A percentile compares a stretch with the other conserved stretches of the same genome.
phyloP scores from a whole-genome alignment of 2,329 filamentous ascomycete genomes.

The Helicocarpus griseus region DNA sequence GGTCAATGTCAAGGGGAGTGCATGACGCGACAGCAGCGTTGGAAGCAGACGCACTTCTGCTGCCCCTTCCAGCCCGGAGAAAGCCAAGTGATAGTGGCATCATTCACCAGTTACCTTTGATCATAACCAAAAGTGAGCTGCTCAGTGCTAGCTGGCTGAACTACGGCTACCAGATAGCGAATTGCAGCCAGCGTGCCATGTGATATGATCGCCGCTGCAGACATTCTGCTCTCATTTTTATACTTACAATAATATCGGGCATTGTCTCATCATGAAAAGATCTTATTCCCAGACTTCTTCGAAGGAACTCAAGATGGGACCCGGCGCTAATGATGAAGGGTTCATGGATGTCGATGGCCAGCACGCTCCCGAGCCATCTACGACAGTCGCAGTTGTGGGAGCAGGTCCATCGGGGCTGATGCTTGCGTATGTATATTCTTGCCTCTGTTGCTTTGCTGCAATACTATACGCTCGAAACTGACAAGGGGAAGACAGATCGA shows the following conservation, averaged over 20 bases:
- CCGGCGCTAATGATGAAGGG: conserved; percentile 20
- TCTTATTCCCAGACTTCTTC: conserved; percentile 9
- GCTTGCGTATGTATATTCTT: conserved; percentile 24
- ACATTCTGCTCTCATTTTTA: neutral
- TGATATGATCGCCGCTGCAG: neutral
- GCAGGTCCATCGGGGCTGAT: conserved; percentile 38
- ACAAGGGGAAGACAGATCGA: conserved; percentile 43
- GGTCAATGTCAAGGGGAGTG: no score
- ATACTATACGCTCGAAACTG: conserved; percentile 10
- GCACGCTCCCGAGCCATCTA: conserved; percentile 11
- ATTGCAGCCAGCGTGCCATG: neutral
- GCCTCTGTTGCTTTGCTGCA: neutral
- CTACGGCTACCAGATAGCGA: no score
- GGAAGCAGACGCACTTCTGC: no score
- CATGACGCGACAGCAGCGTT: neutral
- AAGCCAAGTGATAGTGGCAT: neutral
- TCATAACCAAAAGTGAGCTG: neutral
- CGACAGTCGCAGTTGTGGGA: conserved; percentile 37
- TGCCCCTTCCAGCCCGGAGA: neutral
- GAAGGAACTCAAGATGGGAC: conserved; percentile 18
- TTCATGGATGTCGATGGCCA: conserved; percentile 13
- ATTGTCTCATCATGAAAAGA: conserved; percentile 12
- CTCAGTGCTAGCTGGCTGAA: neutral
- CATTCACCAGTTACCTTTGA: neutral
- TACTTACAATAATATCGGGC: neutral